A percentile compares a stretch with the other conserved stretches of the same genome.
phyloP scores from a whole-genome alignment of 768 basidiomycete species.

The Leucogyrophana mollusca region DNA sequence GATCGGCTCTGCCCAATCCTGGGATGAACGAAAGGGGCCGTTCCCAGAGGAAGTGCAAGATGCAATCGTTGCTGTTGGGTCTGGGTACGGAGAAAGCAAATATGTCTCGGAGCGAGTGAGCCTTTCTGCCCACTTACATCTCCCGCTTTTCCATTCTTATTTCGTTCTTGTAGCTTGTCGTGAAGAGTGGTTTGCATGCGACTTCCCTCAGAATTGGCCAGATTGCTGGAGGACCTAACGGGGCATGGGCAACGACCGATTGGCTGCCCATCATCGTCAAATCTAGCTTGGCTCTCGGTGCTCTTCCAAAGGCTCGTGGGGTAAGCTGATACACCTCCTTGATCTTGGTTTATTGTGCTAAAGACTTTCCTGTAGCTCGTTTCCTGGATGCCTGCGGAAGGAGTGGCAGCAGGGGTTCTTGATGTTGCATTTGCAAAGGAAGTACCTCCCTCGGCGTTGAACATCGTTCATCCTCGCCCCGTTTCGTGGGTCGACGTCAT shows the following conservation, averaged over 20 bases:
- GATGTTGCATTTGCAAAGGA: conserved; percentile 29
- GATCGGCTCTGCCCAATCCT: conserved; percentile 15
- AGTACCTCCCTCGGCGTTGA: conserved; percentile 22
- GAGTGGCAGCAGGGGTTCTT: conserved; percentile 30
- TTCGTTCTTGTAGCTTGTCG: conserved; percentile 17
- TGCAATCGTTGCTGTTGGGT: conserved; percentile 25
- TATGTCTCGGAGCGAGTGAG: conserved; percentile 36
- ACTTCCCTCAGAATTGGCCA: conserved; percentile 32
- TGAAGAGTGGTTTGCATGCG: conserved; percentile 19
- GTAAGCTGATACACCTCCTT: conserved; percentile 16
- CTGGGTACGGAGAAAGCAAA: conserved; percentile 37
- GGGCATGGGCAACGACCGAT: conserved; percentile 33
- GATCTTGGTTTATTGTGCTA: neutral
- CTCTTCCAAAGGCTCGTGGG: conserved; percentile 18
- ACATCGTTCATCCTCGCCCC: conserved; percentile 38
- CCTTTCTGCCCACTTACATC: conserved; percentile 14
- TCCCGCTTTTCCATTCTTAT: conserved; percentile 3
- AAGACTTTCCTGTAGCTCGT: conserved; percentile 13
- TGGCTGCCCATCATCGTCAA: conserved; percentile 37
- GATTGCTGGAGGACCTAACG: conserved; percentile 30
- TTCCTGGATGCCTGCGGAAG: conserved; percentile 37
- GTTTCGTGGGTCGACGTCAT: conserved; percentile 29
- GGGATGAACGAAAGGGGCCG: conserved; percentile 22
- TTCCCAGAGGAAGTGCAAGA: conserved; percentile 36
- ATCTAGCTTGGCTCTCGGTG: conserved; percentile 24